Conservation (phyloP, 2,329 filamentous ascomycete species). For the Microdochium paspali region DNA sequence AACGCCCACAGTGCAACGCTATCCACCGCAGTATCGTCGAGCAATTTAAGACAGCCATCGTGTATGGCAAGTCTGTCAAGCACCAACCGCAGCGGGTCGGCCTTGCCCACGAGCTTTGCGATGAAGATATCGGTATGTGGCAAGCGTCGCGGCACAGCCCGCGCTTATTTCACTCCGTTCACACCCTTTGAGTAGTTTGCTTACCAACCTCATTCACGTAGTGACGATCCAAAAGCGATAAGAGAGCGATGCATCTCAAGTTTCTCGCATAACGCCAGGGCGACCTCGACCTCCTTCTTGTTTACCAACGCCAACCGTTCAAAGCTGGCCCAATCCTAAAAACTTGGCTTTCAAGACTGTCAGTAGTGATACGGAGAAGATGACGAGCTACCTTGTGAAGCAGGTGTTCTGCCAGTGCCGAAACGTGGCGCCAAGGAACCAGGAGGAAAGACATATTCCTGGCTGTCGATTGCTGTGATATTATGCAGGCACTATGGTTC, state of each 20-base stretch:
- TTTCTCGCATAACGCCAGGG: background rate
- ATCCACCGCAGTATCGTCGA: slow-evolving; percentile 96
- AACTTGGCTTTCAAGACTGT: background rate
- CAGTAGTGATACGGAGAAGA: background rate
- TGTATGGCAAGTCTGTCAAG: slow-evolving; percentile 97
- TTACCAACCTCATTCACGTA: background rate
- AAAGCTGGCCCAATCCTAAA: too few relatives aligned
- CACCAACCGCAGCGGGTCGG: slow-evolving; percentile 97
- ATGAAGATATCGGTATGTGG: slow-evolving; percentile 88
- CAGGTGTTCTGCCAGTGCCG: background rate
- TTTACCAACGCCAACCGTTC: too few relatives aligned
- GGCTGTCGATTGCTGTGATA: too few relatives aligned
- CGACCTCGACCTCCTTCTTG: background rate
- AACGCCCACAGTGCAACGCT: slow-evolving; percentile 66
- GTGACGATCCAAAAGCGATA: background rate
- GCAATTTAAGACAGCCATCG: slow-evolving; percentile 89
- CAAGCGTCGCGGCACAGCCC: background rate
- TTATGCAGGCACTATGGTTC: too few relatives aligned
- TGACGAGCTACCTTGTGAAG: background rate
- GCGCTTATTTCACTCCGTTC: too few relatives aligned
- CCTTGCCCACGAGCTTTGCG: slow-evolving; percentile 78
- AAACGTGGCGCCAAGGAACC: slow-evolving; percentile 6
- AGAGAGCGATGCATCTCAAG: background rate
- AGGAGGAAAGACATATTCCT: slow-evolving; percentile 11
- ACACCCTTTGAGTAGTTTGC: background rate